These are phyloP conservation scores for Rhizomucor miehei DNA, from an alignment of 371 early-diverging fungal species.

Conservation along the genomic window DNA sequence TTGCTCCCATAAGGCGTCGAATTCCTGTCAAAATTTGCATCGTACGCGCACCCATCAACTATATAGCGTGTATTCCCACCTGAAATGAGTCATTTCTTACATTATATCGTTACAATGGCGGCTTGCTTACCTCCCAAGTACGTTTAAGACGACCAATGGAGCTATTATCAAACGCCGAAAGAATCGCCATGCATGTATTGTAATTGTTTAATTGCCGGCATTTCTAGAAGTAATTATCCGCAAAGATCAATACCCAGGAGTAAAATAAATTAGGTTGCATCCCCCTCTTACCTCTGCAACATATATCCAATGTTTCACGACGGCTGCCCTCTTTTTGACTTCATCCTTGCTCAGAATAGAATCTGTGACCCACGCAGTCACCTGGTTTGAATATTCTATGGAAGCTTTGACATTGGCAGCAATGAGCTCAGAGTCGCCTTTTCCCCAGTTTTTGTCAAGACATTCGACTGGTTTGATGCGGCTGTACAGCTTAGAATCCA, in stretches of 20 bases:
- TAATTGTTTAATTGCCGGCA: slow-evolving; percentile 84
- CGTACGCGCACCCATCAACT: slow-evolving; percentile 36
- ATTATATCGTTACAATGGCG: background rate
- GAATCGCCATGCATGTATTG: slow-evolving; percentile 87
- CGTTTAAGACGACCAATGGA: slow-evolving; percentile 86
- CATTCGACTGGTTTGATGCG: slow-evolving; percentile 74
- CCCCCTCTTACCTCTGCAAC: slow-evolving; percentile 80
- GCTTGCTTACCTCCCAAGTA: slow-evolving; percentile 66
- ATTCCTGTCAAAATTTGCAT: slow-evolving; percentile 35
- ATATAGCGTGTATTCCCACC: background rate
- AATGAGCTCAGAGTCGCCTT: slow-evolving; percentile 52
- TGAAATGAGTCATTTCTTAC: too few species aligned
- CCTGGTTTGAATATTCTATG: slow-evolving; percentile 65
- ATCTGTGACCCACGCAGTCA: slow-evolving; percentile 89
- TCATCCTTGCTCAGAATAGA: slow-evolving; percentile 80
- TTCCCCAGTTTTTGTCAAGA: slow-evolving; percentile 78
- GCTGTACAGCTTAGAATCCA: slow-evolving; percentile 68
- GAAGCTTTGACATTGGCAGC: slow-evolving; percentile 66
- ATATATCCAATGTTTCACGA: slow-evolving; percentile 81
- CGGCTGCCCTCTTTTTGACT: slow-evolving; percentile 66
- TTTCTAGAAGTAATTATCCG: too few species aligned
- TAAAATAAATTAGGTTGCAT: too few species aligned
- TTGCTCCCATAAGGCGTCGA: slow-evolving; percentile 73
- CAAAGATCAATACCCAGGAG: too few species aligned
- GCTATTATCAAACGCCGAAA: slow-evolving; percentile 86